Evolutionary conservation across 192 early-diverging fungal species (phyloP).

Genomic region (Coemansia sp.): DNA sequence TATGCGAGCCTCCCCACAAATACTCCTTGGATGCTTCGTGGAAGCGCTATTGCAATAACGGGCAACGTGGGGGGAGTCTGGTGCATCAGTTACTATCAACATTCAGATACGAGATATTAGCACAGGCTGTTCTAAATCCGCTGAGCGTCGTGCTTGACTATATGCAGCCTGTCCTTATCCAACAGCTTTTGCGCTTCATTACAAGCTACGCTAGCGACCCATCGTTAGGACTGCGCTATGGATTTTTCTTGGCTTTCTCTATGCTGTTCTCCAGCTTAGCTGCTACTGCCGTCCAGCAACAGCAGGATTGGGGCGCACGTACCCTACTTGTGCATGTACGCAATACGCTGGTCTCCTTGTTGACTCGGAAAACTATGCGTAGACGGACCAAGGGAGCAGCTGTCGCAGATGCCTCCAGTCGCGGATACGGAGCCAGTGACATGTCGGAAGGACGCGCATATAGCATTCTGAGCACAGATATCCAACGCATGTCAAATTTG

Average conservation of each 20-base stretch:
- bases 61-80: slow-evolving; percentile 4
- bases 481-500: slow-evolving; percentile 58
- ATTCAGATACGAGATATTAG: slow-evolving; percentile 37
- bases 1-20: slow-evolving; percentile 11
- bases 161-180: slow-evolving; percentile 58
- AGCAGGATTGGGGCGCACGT: slow-evolving; percentile 63
- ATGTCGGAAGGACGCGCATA: slow-evolving; percentile 59
- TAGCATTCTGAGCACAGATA: slow-evolving; percentile 67
- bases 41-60: slow-evolving; percentile 12
- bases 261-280: slow-evolving; percentile 54
- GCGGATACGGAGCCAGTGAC: background rate
- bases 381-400: slow-evolving; percentile 26
- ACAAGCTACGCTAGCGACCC: slow-evolving; percentile 19
- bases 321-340: slow-evolving; percentile 59
- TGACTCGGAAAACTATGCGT: slow-evolving; percentile 62
- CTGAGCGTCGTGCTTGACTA: slow-evolving; percentile 41
- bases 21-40: slow-evolving; percentile 11
- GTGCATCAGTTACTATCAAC: slow-evolving; percentile 23
- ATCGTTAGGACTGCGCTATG: slow-evolving; percentile 36
- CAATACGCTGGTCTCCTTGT: slow-evolving; percentile 57
- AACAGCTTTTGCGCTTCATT: slow-evolving; percentile 57
- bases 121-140: slow-evolving; percentile 39
- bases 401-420: background rate
- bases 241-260: slow-evolving; percentile 58
- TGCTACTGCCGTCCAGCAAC: slow-evolving; percentile 55